A percentile compares a stretch with the other conserved stretches of the same genome.
phyloP scores from a whole-genome alignment of 2,329 filamentous ascomycete genomes.

The Epichloe uncinata region DNA sequence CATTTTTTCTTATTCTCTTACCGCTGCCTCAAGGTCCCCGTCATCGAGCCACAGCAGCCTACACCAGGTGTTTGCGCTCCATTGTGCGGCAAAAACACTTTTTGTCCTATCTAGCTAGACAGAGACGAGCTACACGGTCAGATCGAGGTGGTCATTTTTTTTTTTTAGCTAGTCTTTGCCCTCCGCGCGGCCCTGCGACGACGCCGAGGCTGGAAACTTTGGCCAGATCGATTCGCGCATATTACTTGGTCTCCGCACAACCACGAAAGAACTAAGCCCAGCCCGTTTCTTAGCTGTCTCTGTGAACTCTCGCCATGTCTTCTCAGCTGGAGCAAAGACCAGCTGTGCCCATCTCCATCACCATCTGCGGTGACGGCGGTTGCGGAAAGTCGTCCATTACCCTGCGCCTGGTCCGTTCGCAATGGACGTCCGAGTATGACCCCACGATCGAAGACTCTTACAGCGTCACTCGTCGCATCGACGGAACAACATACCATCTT shows the following conservation, averaged over 20 bases:
- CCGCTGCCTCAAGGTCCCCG: not conserved
- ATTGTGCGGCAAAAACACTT: too few species aligned
- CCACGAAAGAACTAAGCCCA: too few species aligned
- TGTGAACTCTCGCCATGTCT: conserved; percentile 1
- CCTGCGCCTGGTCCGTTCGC: conserved; percentile 64
- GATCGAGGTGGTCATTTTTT: too few species aligned
- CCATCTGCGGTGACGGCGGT: conserved; percentile 76
- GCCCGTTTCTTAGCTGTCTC: not conserved
- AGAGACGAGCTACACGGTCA: too few species aligned
- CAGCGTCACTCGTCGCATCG: conserved; percentile 65
- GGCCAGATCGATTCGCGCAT: too few species aligned
- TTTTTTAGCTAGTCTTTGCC: too few species aligned
- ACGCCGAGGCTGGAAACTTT: too few species aligned
- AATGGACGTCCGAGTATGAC: conserved; percentile 77
- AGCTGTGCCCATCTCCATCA: conserved; percentile 54
- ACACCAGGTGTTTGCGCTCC: not conserved
- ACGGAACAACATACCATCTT: conserved; percentile 69
- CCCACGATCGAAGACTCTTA: conserved; percentile 77
- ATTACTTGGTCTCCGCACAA: too few species aligned
- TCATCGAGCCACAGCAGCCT: not conserved
- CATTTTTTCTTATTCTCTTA: not conserved
- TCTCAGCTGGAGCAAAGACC: conserved; percentile 8
- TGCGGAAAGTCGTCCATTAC: conserved; percentile 80
- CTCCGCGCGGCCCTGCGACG: too few species aligned
- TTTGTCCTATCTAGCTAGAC: too few species aligned